Percentiles rank a stretch among this genome's conserved stretches.
phyloP scores from a whole-genome alignment of 352 stramenopile species.

The Pythium utonaiense region DNA sequence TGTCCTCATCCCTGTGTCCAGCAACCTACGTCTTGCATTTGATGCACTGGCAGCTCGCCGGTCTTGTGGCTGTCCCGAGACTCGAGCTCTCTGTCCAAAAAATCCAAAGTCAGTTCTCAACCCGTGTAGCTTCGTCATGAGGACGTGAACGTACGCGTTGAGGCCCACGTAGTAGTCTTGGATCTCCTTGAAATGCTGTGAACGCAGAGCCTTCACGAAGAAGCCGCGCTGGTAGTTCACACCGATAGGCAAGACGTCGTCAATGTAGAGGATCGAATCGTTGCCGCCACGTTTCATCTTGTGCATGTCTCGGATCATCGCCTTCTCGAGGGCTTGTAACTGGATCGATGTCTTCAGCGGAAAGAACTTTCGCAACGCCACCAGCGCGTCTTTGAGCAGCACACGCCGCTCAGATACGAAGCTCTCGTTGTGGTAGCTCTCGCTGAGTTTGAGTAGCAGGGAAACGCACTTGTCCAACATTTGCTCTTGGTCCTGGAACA shows the following conservation, averaged over 20 bases:
- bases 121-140: not conserved
- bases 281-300: conserved; percentile 69
- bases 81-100: conserved; percentile 47
- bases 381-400: conserved; percentile 68
- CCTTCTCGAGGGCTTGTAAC: conserved; percentile 69
- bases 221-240: conserved; percentile 54
- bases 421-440: conserved; percentile 53
- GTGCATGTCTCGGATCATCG: conserved; percentile 76
- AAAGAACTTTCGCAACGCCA: conserved; percentile 74
- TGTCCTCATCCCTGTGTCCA: too few relatives aligned
- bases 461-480: conserved; percentile 53
- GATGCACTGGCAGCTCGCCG: conserved; percentile 38
- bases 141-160: conserved; percentile 41
- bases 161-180: conserved; percentile 69
- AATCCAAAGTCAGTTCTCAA: not conserved
- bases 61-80: conserved; percentile 40
- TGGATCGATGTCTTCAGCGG: conserved; percentile 71
- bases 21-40: conserved; percentile 3
- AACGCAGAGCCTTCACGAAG: conserved; percentile 75
- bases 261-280: conserved; percentile 70
- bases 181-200: conserved; percentile 84
- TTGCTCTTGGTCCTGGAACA: conserved; percentile 70
- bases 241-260: conserved; percentile 57
- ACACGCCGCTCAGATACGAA: conserved; percentile 52
- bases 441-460: conserved; percentile 42